Base-by-base conservation (phyloP, 345 rosid genomes). In the Cardamine resedifolia region DNA sequence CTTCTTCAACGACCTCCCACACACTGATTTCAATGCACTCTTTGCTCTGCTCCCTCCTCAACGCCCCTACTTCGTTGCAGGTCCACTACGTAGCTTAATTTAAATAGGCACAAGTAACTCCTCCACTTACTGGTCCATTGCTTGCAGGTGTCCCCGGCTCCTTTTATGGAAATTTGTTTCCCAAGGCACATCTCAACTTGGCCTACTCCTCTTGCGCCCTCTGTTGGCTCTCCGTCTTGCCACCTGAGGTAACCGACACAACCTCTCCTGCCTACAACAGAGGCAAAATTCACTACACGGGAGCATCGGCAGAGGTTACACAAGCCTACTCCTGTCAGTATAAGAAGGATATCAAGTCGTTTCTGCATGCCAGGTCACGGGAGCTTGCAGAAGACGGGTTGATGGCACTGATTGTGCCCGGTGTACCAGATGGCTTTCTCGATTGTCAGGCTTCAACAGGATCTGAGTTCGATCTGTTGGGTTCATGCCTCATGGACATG, bases 11-110 rank as follows among this genome's bases (percentile, higher is more conserved):
- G 88, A 86, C 62, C 83, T 79, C 24, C 3, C 52, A 6, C 64
- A 24, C 11, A 82, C 79, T 57, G 86, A 86, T 71, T 86, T 81
- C 73, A 82, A 86, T 70, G 68, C 90, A 9, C 83, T 83, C 56
- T 83, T 83, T 68, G 50, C 50, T 27, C 50, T 53, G 60, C 83
- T 76, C 66, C 82, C 84, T 2, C 50, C 59, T 3, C 36, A 75
- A 20, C 69, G 70, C 2, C 71, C 57, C 23, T 80, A 79, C 55
- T 50, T 45, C 39, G 75, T 66, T 2, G 78, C 71, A 58, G 72
- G 72, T 64, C 19, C 12, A 23, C 34, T 52, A 60, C 38, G 18
- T 49, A 6, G 7, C 23, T 60, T 72, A 20, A 3, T 28, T 52
- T 52, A 2, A 10, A 20, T 72, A 0, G 10, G 24, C 56, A 39